These are phyloP conservation scores for Metarhizium brunneum DNA, from an alignment of 2,329 filamentous ascomycete species.

Conservation along the genomic window DNA sequence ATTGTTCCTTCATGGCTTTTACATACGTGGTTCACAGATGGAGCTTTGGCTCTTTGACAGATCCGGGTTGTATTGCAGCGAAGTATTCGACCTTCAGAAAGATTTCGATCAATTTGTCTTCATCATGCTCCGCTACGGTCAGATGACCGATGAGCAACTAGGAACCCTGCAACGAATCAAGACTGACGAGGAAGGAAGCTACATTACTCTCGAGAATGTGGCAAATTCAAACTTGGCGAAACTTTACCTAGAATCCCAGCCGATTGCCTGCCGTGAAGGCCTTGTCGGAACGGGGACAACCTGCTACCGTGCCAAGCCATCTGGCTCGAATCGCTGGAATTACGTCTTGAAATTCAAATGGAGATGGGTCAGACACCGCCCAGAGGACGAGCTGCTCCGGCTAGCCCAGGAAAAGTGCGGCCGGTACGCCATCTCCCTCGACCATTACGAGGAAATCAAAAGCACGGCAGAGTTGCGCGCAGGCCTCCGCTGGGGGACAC, in stretches of 20 bases:
- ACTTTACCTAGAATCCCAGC: slow-evolving; percentile 12
- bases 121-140: slow-evolving; percentile 19
- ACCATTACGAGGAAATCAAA: slow-evolving; percentile 14
- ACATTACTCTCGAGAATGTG: not conserved
- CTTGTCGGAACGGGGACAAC: slow-evolving; percentile 21
- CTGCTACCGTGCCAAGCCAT: slow-evolving; percentile 20
- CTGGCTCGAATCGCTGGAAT: slow-evolving; percentile 16
- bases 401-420: slow-evolving; percentile 17
- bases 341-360: slow-evolving; percentile 24
- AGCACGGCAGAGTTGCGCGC: slow-evolving; percentile 11
- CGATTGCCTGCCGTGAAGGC: slow-evolving; percentile 15
- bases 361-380: slow-evolving; percentile 19
- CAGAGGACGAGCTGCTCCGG: slow-evolving; percentile 23
- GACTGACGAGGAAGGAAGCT: slow-evolving; percentile 14
- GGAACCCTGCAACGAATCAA: slow-evolving; percentile 14
- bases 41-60: slow-evolving; percentile 29
- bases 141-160: slow-evolving; percentile 19
- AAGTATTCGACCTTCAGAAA: slow-evolving; percentile 19
- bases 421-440: slow-evolving; percentile 19
- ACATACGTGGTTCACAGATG: slow-evolving; percentile 20
- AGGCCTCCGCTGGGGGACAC: slow-evolving; percentile 9
- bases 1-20: slow-evolving; percentile 27
- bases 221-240: not conserved
- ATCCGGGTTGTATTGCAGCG: slow-evolving; percentile 23
- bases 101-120: slow-evolving; percentile 19